Percentiles rank a stretch among this genome's conserved stretches.
These are phyloP conservation scores for Ceratocystiopsis brevicomis DNA, from an alignment of 2,329 filamentous ascomycete species.

Conservation along the genomic window DNA sequence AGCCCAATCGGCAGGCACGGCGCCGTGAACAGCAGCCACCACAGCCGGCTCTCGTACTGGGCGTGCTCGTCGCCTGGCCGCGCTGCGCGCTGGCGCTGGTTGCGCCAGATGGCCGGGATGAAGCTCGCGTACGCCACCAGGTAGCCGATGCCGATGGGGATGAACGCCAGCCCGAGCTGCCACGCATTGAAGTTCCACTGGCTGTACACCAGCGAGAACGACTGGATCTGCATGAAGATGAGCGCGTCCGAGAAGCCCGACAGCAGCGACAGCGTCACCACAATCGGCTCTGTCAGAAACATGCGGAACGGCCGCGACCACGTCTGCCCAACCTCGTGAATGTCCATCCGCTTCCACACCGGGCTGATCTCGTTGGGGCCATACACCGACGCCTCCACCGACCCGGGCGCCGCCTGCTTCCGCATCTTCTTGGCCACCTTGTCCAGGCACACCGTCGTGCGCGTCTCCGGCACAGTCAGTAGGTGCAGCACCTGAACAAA, in stretches of 20 bases:
- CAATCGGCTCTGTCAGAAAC: slow-evolving; percentile 58
- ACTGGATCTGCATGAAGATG: slow-evolving; percentile 63
- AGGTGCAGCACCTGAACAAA: slow-evolving; percentile 49
- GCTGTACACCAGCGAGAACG: slow-evolving; percentile 46
- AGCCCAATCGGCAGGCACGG: slow-evolving; percentile 46
- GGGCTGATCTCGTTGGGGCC: slow-evolving; percentile 54
- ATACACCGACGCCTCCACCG: slow-evolving; percentile 28
- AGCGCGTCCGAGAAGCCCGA: slow-evolving; percentile 56
- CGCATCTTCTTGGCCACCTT: slow-evolving; percentile 57
- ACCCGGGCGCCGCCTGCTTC: slow-evolving; percentile 33
- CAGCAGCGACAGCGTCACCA: slow-evolving; percentile 48
- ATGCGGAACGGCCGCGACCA: slow-evolving; percentile 51
- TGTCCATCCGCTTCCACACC: slow-evolving; percentile 38
- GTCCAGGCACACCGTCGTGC: slow-evolving; percentile 61
- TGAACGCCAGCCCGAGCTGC: slow-evolving; percentile 39
- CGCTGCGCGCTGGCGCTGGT: slow-evolving; percentile 29
- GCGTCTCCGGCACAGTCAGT: slow-evolving; percentile 57
- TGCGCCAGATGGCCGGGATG: slow-evolving; percentile 35
- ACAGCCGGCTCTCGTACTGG: slow-evolving; percentile 50
- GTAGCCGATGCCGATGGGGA: slow-evolving; percentile 50
- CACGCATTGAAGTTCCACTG: slow-evolving; percentile 46
- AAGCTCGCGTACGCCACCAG: slow-evolving; percentile 41
- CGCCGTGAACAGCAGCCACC: slow-evolving; percentile 43
- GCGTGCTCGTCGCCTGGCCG: slow-evolving; percentile 36
- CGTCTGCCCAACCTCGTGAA: slow-evolving; percentile 34